These are phyloP conservation scores for Punica granatum DNA, from an alignment of 345 rosid genomes.

Conservation along the genomic window DNA sequence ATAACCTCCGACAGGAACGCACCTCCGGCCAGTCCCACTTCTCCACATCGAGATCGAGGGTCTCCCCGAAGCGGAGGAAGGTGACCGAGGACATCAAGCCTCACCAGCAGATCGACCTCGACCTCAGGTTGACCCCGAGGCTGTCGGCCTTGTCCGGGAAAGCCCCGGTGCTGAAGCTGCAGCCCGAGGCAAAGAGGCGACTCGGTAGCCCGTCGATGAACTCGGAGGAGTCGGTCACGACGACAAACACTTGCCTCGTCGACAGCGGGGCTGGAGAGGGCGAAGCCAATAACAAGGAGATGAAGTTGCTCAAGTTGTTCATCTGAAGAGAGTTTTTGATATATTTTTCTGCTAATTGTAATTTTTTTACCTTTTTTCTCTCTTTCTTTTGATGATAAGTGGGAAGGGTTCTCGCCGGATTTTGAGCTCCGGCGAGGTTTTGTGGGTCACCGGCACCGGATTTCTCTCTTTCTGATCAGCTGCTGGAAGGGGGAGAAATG, in stretches of 20 bases:
- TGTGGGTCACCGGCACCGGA: slow-evolving; percentile 40
- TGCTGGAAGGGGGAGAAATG: slow-evolving; percentile 40
- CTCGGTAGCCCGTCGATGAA: slow-evolving; percentile 73
- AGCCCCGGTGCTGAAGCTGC: slow-evolving; percentile 12
- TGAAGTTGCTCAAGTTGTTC: slow-evolving; percentile 50
- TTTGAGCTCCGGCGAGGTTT: slow-evolving; percentile 37
- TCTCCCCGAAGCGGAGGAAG: slow-evolving; percentile 34
- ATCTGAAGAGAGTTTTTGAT: slow-evolving; percentile 21
- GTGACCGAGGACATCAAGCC: slow-evolving; percentile 12
- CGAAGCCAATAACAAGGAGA: slow-evolving; percentile 16
- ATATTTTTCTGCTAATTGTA: slow-evolving; percentile 12
- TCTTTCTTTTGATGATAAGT: not conserved
- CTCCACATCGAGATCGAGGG: slow-evolving; percentile 52
- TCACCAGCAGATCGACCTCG: slow-evolving; percentile 47
- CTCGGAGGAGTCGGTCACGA: slow-evolving; percentile 77
- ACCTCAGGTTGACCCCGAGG: slow-evolving; percentile 50
- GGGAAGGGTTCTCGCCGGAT: slow-evolving; percentile 24
- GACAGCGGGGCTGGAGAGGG: slow-evolving; percentile 30
- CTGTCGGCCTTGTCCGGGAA: slow-evolving; percentile 12
- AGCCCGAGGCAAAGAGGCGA: slow-evolving; percentile 30
- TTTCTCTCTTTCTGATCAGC: slow-evolving; percentile 27
- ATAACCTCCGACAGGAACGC: slow-evolving; percentile 15
- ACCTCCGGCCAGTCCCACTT: slow-evolving; percentile 37
- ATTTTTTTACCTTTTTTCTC: not conserved
- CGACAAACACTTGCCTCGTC: slow-evolving; percentile 59